Percentiles rank a stretch among this genome's conserved stretches.
Conservation (phyloP, 148 eudicot genomes). For the Persicaria maculosa region DNA sequence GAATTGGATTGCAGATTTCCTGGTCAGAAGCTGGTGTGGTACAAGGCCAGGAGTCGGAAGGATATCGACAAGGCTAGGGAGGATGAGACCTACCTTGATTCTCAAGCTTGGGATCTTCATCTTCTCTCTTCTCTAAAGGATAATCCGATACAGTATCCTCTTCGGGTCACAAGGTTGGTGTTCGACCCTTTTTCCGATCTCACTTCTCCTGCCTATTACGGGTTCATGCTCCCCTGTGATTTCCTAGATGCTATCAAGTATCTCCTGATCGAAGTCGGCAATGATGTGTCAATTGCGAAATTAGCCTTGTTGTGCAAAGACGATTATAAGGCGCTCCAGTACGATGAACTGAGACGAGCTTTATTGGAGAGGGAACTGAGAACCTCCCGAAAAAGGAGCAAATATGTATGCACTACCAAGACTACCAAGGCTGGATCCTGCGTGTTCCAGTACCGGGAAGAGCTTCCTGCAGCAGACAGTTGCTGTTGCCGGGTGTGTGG, state of each 20-base stretch:
- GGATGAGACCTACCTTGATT: not conserved
- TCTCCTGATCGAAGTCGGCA: not conserved
- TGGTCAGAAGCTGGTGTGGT: not conserved
- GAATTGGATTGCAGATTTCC: not conserved
- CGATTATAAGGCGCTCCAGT: too few species aligned
- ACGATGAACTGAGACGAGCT: too few species aligned
- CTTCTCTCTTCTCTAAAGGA: not conserved
- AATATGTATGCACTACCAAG: not conserved
- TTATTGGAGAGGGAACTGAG: too few species aligned
- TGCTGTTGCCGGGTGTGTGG: not conserved
- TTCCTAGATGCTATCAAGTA: not conserved
- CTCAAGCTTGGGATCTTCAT: not conserved
- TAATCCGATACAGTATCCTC: not conserved
- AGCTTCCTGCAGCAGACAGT: not conserved
- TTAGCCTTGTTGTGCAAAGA: too few species aligned
- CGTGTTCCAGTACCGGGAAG: not conserved
- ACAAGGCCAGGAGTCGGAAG: not conserved
- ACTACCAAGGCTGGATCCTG: not conserved
- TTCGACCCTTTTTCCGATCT: not conserved
- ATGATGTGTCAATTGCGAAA: too few species aligned
- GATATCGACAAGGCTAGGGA: not conserved
- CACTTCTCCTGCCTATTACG: too few species aligned
- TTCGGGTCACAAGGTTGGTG: not conserved
- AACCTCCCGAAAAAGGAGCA: not conserved
- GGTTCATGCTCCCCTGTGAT: not conserved